Evolutionary conservation across 148 eudicot species (phyloP).

Genomic region (Heliosperma pusillum): DNA sequence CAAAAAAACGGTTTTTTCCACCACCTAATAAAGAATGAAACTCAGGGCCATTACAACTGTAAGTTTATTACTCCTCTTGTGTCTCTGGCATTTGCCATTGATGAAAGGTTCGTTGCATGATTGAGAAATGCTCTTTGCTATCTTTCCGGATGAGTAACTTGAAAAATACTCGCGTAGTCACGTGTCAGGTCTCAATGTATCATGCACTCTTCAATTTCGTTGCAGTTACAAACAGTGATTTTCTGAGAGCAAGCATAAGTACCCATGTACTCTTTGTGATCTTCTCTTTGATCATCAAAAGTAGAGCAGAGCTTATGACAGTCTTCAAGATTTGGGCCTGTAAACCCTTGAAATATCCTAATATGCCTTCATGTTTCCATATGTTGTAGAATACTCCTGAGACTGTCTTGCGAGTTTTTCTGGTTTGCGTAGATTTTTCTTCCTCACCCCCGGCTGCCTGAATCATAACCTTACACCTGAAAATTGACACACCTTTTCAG

Average conservation of each 20-base stretch:
- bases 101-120: not conserved
- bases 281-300: slow-evolving; percentile 95
- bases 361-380: slow-evolving; percentile 78
- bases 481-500: not conserved
- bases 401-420: slow-evolving; percentile 51
- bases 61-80: not conserved
- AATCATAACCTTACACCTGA: slow-evolving; percentile 85
- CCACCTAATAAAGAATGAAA: not conserved
- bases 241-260: slow-evolving; percentile 65
- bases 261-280: slow-evolving; percentile 84
- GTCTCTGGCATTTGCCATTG: not conserved
- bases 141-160: not conserved
- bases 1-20: not conserved
- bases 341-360: slow-evolving; percentile 80
- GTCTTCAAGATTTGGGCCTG: slow-evolving; percentile 89
- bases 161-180: not conserved
- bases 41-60: not conserved
- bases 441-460: slow-evolving; percentile 75
- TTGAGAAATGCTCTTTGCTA: not conserved
- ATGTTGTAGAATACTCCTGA: slow-evolving; percentile 47
- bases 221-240: slow-evolving; percentile 35
- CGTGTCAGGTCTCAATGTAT: no score
- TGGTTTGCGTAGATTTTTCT: slow-evolving; percentile 26
- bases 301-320: slow-evolving; percentile 87
- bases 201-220: slow-evolving; percentile 55